Evolutionary conservation across 2,329 filamentous ascomycete species (phyloP), one percentile per base, ranked within the genome.

Genomic region (Boeremia exigua): DNA sequence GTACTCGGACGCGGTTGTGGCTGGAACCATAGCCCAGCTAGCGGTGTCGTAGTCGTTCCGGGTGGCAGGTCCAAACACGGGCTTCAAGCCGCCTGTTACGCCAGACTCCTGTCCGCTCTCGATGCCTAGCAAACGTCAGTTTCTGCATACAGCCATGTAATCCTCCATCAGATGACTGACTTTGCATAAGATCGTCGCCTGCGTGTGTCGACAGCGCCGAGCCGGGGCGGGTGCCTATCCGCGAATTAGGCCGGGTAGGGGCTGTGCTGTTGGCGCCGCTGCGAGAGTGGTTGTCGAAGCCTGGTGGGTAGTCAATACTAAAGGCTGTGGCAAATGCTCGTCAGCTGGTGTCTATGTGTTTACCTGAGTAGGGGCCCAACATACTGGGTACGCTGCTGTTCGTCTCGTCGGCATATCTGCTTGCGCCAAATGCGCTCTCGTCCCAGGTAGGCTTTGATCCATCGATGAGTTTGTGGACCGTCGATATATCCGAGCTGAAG

Each of bases 11-110:
- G 79, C 75, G 19, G 78, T 78, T 33, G 79, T 77, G 45, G 79
- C 76, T 5, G 81, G 69, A 2, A 82, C 82, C 76, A 88, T 72
- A 2, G 82, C 83, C 86, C 86, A 88, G 15, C 79, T 71, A 7
- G 68, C 72, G 44, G 78, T 73, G 25, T 86, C 83, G 65, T 87
- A 86, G 58, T 82, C 69, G 23, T 80, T 79, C 54, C 78, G 77
- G 17, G 78, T 85, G 1, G 84, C 84, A 48, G 83, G 84, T 5
- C 82, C 80, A 67, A 87, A 86, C 10, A 78, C 73, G 11, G 67
- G 68, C 28, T 75, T 68, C 58, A 71, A 74, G 59, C 63, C 74
- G 14, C 71, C 74, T 9, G 81, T 77, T 12, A 85, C 76, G 2
- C 85, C 85, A 17, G 77, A 82, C 67, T 86, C 84, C 73, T 87